These are phyloP conservation scores for Cutaneotrichosporon arboriforme DNA, from an alignment of 1,284 basidiomycete species.

Conservation along the genomic window DNA sequence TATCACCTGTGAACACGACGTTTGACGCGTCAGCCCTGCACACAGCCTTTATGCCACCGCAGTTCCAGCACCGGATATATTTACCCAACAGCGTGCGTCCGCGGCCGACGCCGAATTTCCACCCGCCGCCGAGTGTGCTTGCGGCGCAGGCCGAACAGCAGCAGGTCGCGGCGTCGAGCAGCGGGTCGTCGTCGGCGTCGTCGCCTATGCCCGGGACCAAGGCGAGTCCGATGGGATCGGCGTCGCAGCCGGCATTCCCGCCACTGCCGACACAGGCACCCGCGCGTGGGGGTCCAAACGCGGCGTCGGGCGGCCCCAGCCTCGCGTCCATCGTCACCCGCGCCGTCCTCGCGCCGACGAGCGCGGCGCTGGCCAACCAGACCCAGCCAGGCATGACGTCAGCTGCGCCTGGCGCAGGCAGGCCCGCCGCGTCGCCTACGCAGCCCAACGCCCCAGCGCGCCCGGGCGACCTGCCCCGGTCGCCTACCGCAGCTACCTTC, in stretches of 20 bases:
- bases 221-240: constrained; percentile 15
- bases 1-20: constrained; percentile 1
- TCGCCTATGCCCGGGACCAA: neutral
- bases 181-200: constrained; percentile 1
- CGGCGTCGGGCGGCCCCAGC: constrained; percentile 30
- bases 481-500: neutral
- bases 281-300: neutral
- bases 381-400: neutral
- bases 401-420: neutral
- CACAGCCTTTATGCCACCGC: constrained; percentile 45
- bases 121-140: constrained; percentile 37
- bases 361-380: constrained; percentile 2
- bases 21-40: constrained; percentile 30
- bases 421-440: neutral
- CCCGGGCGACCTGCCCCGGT: neutral
- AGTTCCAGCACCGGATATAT: constrained; percentile 47
- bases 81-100: constrained; percentile 40
- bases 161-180: constrained; percentile 13
- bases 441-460: neutral
- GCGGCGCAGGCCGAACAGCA: constrained; percentile 31
- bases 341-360: constrained; percentile 40
- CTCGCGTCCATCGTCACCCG: constrained; percentile 46
- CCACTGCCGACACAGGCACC: constrained; percentile 31
- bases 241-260: constrained; percentile 36
- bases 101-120: constrained; percentile 38